Percentiles rank a stretch among this genome's conserved stretches.
phyloP scores from a whole-genome alignment of 179 eudicot species.

The Dionaea muscipula region DNA sequence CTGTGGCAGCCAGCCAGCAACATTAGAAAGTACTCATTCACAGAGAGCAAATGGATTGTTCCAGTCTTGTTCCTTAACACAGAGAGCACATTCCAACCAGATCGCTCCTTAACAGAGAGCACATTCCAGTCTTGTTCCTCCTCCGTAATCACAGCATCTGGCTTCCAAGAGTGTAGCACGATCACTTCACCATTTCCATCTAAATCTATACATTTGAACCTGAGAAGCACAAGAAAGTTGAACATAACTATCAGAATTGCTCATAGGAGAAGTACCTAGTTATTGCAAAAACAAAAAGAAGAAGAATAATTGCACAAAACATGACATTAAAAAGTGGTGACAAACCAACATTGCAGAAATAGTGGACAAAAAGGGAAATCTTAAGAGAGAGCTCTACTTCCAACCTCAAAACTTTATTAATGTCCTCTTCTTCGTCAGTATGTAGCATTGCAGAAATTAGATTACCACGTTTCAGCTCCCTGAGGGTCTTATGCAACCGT shows the following conservation, averaged over 20 bases:
- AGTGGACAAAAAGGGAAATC: neutral
- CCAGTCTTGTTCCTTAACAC: too few relatives aligned
- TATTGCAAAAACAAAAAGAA: constrained; percentile 7
- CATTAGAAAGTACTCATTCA: too few relatives aligned
- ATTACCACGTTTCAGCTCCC: constrained; percentile 90
- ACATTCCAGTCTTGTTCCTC: too few relatives aligned
- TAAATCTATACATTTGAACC: constrained; percentile 97
- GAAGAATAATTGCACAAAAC: neutral
- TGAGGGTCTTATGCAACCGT: constrained; percentile 74
- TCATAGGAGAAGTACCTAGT: constrained; percentile 96
- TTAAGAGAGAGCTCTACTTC: neutral
- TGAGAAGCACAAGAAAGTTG: constrained; percentile 15
- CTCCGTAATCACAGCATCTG: too few relatives aligned
- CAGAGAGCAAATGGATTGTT: too few relatives aligned
- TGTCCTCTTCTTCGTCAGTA: constrained; percentile 98
- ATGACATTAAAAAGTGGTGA: neutral
- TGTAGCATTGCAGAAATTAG: constrained; percentile 85
- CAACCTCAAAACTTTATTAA: constrained; percentile 88
- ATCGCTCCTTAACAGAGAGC: too few relatives aligned
- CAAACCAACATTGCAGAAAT: neutral
- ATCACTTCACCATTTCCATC: constrained; percentile 91
- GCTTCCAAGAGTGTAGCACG: too few relatives aligned
- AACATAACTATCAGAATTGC: constrained; percentile 81
- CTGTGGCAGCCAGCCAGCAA: too few relatives aligned
- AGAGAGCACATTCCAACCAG: too few relatives aligned